Evolutionary conservation across 441 rosid species (phyloP).

Genomic region (Pelargonium citronellum): DNA sequence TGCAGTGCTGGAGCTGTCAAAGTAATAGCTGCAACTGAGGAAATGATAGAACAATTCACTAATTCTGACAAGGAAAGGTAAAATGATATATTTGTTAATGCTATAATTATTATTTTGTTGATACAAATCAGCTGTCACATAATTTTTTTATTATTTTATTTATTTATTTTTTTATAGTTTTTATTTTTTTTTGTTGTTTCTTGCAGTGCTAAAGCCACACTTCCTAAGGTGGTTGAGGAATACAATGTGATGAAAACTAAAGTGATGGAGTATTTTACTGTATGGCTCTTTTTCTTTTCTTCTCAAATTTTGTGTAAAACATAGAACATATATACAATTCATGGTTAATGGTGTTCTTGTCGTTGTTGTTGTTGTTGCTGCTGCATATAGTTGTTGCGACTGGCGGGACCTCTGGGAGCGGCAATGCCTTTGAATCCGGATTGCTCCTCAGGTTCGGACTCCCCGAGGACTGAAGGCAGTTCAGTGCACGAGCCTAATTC

Average conservation of each 20-base stretch:
- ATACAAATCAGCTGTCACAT: too few species aligned
- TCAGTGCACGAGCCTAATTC: too few species aligned
- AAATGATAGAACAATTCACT: background rate
- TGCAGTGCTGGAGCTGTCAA: background rate
- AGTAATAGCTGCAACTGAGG: background rate
- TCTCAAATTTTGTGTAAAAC: too few species aligned
- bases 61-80: background rate
- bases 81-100: background rate
- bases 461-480: too few species aligned
- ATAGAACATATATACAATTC: background rate
- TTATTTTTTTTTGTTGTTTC: background rate
- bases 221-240: background rate
- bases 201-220: background rate
- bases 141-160: background rate
- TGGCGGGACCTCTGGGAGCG: background rate
- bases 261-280: background rate
- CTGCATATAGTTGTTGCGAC: background rate
- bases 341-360: too few species aligned
- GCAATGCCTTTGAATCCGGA: background rate
- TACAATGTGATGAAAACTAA: background rate
- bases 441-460: too few species aligned
- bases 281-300: background rate
- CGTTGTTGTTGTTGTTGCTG: background rate
- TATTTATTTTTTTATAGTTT: too few species aligned
- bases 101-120: background rate